phyloP scores from a whole-genome alignment of 208 protist species.

The Acanthamoeba quina region DNA sequence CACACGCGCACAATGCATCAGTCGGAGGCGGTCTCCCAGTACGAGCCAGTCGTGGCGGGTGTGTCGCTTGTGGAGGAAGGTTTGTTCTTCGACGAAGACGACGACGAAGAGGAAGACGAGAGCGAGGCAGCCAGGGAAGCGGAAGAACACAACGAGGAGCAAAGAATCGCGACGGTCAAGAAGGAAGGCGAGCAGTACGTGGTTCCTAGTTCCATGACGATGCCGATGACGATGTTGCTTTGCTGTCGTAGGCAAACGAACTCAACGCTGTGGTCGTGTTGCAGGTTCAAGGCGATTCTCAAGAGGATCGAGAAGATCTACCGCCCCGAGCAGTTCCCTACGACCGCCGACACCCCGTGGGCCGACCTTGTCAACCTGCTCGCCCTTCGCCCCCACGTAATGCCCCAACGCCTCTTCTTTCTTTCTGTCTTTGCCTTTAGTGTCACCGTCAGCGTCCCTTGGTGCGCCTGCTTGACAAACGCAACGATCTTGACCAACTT shows the following conservation, averaged over 20 bases:
- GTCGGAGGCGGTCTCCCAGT: too few relatives aligned
- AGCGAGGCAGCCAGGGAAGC: not conserved
- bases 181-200: not conserved
- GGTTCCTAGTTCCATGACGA: not conserved
- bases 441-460: not conserved
- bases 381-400: slow-evolving; percentile 6
- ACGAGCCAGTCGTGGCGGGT: too few relatives aligned
- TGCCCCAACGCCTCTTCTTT: too few relatives aligned
- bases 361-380: slow-evolving; percentile 34
- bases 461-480: not conserved
- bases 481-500: not conserved
- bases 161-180: not conserved
- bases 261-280: not conserved
- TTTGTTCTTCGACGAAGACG: not conserved
- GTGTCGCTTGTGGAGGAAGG: not conserved
- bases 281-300: slow-evolving; percentile 5
- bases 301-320: slow-evolving; percentile 41
- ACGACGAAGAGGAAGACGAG: not conserved
- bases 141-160: not conserved
- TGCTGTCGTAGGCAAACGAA: not conserved
- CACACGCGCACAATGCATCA: too few relatives aligned
- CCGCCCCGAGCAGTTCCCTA: slow-evolving; percentile 11
- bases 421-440: not conserved
- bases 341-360: not conserved
- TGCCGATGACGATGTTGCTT: not conserved